Evolutionary conservation across 2,329 filamentous ascomycete genomes (phyloP).

Genomic region (Ophiostoma sp.): DNA sequence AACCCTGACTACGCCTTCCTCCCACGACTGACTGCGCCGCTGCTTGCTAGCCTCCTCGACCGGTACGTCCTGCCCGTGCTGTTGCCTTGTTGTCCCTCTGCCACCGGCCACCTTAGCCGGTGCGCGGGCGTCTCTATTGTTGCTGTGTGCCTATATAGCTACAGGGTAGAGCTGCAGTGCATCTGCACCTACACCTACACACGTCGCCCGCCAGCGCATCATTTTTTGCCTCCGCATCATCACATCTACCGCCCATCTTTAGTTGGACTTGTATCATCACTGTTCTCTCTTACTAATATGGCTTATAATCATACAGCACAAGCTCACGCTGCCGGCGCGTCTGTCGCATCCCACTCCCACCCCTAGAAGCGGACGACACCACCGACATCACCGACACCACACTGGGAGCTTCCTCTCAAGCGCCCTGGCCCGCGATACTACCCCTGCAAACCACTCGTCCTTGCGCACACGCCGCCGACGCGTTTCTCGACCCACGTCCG

Average conservation of each 20-base stretch:
- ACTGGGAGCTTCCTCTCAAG: constrained; percentile 18
- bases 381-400: background rate
- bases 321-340: background rate
- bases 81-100: constrained; percentile 2
- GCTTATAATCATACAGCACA: constrained; percentile 19
- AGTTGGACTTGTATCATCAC: constrained; percentile 18
- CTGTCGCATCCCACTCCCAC: background rate
- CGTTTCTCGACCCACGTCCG: constrained; percentile 24
- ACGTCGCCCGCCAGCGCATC: background rate
- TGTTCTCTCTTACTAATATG: constrained; percentile 27
- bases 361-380: constrained; percentile 1
- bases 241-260: constrained; percentile 18
- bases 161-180: background rate
- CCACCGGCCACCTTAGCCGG: background rate
- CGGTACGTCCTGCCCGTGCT: constrained; percentile 1
- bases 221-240: background rate
- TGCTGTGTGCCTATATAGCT: background rate
- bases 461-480: constrained; percentile 21
- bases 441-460: constrained; percentile 19
- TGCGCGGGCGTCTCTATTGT: background rate
- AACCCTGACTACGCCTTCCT: constrained; percentile 14
- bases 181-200: background rate
- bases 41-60: background rate
- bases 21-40: background rate
- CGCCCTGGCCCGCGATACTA: constrained; percentile 23